Percentiles rank a stretch among this genome's conserved stretches.
Evolutionary conservation across 2,329 filamentous ascomycete genomes (phyloP).

Genomic region (Verticillium nonalfalfae): DNA sequence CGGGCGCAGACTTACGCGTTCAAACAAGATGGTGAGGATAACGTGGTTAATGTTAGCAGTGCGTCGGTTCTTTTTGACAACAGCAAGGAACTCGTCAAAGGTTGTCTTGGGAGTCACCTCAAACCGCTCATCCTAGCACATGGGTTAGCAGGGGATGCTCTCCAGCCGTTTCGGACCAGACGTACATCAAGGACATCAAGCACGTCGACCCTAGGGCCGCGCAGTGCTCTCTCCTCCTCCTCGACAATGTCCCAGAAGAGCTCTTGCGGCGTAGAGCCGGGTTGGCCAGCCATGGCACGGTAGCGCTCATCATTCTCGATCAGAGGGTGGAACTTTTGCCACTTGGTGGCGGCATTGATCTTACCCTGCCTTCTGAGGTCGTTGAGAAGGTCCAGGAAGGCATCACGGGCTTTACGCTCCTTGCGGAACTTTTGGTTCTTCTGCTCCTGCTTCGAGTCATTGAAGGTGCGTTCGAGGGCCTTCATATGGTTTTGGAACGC

Average conservation of each 20-base stretch:
- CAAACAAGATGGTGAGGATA: constrained; percentile 73
- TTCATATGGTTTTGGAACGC: constrained; percentile 96
- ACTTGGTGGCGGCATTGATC: constrained; percentile 86
- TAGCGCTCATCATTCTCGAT: constrained; percentile 81
- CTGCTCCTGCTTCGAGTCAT: constrained; percentile 82
- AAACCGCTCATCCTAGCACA: constrained; percentile 73
- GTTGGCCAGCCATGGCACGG: constrained; percentile 72
- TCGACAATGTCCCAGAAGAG: constrained; percentile 95
- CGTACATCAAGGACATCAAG: constrained; percentile 83
- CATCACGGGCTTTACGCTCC: constrained; percentile 82
- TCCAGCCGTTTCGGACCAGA: constrained; percentile 9
- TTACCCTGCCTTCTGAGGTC: constrained; percentile 70
- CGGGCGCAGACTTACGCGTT: constrained; percentile 50
- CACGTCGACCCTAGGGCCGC: constrained; percentile 74
- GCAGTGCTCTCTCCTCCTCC: constrained; percentile 84
- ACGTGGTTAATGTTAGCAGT: constrained; percentile 83
- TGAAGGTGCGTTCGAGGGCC: constrained; percentile 81
- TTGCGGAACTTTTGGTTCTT: constrained; percentile 74
- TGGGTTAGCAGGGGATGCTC: constrained; percentile 27
- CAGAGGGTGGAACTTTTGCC: constrained; percentile 71
- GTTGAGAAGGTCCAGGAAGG: constrained; percentile 66
- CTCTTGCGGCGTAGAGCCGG: constrained; percentile 80
- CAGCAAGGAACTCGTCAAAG: constrained; percentile 77
- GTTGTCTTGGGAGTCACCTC: constrained; percentile 83
- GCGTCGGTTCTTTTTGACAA: constrained; percentile 80